phyloP scores from a whole-genome alignment of 805 yeast species.

The Candida maltosa region DNA sequence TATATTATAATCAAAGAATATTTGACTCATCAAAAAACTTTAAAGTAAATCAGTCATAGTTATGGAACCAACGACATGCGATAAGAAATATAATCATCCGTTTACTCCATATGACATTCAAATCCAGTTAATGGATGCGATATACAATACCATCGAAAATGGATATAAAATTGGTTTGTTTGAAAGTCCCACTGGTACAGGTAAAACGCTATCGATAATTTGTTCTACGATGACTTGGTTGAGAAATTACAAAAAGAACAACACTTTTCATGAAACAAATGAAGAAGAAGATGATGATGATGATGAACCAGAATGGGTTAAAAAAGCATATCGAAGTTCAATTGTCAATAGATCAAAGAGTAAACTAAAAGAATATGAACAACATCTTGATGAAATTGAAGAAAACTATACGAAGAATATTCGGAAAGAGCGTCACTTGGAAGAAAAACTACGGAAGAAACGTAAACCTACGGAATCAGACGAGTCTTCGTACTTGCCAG shows the following conservation, averaged over 20 bases:
- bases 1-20: too few relatives aligned
- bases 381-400: constrained; percentile 33
- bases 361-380: constrained; percentile 37
- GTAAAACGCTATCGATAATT: constrained; percentile 83
- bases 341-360: constrained; percentile 23
- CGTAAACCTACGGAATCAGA: constrained; percentile 4
- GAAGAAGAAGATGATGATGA: constrained; percentile 17
- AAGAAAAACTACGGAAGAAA: constrained; percentile 8
- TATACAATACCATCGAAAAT: constrained; percentile 58
- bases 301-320: constrained; percentile 73
- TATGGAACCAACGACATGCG: too few relatives aligned
- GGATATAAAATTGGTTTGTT: constrained; percentile 71
- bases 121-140: constrained; percentile 65
- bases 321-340: constrained; percentile 30
- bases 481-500: constrained; percentile 23
- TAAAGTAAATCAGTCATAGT: too few relatives aligned
- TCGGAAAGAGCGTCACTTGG: constrained; percentile 12
- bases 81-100: constrained; percentile 84
- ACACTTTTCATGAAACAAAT: constrained; percentile 6
- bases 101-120: constrained; percentile 80
- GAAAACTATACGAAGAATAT: constrained; percentile 16
- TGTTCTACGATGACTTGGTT: constrained; percentile 87
- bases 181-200: constrained; percentile 95
- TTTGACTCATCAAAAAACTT: too few relatives aligned
- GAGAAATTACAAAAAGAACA: constrained; percentile 42